phyloP scores from a whole-genome alignment of 1,284 basidiomycete species.

The Ustilago nuda region DNA sequence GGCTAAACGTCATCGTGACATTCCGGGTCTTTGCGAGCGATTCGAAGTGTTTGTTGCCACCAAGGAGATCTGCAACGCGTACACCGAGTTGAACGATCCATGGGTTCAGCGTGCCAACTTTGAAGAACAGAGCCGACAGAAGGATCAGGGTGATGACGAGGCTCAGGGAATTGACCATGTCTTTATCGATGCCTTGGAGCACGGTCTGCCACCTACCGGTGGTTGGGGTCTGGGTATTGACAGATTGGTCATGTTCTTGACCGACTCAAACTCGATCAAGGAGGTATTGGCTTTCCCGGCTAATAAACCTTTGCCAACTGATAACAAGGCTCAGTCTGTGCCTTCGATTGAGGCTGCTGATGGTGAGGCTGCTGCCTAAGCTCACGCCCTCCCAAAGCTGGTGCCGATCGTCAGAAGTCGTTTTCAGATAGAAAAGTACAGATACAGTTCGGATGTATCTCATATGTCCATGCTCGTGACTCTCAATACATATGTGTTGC shows the following conservation, averaged over 20 bases:
- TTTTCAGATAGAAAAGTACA: no score
- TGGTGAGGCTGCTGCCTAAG: slow-evolving; percentile 15
- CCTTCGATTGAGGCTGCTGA: slow-evolving; percentile 34
- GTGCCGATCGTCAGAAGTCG: no score
- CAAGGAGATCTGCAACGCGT: slow-evolving; percentile 80
- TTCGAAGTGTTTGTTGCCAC: slow-evolving; percentile 99
- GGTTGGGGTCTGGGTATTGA: slow-evolving; percentile 72
- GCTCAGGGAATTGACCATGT: slow-evolving; percentile 88
- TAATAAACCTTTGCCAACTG: slow-evolving; percentile 77
- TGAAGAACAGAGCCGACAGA: slow-evolving; percentile 90
- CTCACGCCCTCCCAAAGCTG: background rate
- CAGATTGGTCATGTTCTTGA: slow-evolving; percentile 62
- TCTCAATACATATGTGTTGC: background rate
- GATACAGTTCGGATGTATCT: no score
- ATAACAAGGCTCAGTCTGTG: slow-evolving; percentile 42
- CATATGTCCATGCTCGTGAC: background rate
- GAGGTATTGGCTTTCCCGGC: slow-evolving; percentile 89
- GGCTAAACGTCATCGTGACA: slow-evolving; percentile 72
- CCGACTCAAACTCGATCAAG: slow-evolving; percentile 77
- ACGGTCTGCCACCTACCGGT: slow-evolving; percentile 95
- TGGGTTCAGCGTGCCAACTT: slow-evolving; percentile 91
- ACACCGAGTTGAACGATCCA: slow-evolving; percentile 83
- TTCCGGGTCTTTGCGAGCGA: slow-evolving; percentile 88
- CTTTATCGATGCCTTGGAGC: slow-evolving; percentile 80
- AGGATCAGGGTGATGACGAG: slow-evolving; percentile 96